phyloP scores from a whole-genome alignment of 73 alveolate species.

The Paramecium primaurelia region DNA sequence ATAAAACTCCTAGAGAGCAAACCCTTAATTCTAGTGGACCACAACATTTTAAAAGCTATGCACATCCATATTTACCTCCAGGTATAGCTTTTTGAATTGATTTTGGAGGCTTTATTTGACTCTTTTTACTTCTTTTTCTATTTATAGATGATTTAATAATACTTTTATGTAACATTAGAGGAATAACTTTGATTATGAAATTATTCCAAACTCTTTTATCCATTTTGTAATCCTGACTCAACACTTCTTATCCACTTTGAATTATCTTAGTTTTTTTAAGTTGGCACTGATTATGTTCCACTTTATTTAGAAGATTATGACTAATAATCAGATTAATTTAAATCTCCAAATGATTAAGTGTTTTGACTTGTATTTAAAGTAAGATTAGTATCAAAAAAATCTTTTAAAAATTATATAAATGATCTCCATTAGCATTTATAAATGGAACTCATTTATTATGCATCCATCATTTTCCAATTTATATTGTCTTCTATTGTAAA shows the following conservation, averaged over 20 bases:
- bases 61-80: slow-evolving; percentile 65
- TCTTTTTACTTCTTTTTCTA: slow-evolving; percentile 49
- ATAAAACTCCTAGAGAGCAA: slow-evolving; percentile 38
- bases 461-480: slow-evolving; percentile 40
- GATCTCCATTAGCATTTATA: background rate
- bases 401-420: slow-evolving; percentile 10
- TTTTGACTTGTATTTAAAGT: slow-evolving; percentile 6
- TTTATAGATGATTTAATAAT: background rate
- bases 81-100: slow-evolving; percentile 61
- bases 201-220: background rate
- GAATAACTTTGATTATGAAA: background rate
- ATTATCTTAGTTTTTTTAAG: slow-evolving; percentile 39
- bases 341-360: background rate
- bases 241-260: slow-evolving; percentile 45
- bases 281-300: slow-evolving; percentile 42
- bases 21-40: slow-evolving; percentile 57
- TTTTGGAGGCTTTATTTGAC: slow-evolving; percentile 52
- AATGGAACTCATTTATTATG: background rate
- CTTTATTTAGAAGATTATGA: background rate
- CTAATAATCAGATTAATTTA: background rate
- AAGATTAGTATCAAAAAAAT: background rate
- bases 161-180: slow-evolving; percentile 1
- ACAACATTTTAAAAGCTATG: slow-evolving; percentile 55
- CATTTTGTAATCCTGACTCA: slow-evolving; percentile 22
- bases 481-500: slow-evolving; percentile 14